These are phyloP conservation scores for Geosmithia morbida DNA, from an alignment of 2,329 filamentous ascomycete species.

Conservation along the genomic window DNA sequence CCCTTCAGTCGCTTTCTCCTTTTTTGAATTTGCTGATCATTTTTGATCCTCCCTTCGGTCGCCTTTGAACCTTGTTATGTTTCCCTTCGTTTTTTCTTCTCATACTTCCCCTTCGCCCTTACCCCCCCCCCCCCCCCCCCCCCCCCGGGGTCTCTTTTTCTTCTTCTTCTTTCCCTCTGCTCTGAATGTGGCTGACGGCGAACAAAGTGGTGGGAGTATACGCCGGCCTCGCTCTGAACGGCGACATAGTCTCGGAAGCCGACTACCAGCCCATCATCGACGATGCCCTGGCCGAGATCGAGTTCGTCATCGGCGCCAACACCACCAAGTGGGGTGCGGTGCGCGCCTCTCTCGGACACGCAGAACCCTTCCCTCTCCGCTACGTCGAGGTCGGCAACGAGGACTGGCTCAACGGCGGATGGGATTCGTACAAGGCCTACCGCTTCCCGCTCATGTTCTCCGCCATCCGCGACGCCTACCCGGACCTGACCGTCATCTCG, in stretches of 20 bases:
- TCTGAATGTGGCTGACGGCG: no score
- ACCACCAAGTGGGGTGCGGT: conserved; percentile 40
- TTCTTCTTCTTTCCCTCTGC: neutral
- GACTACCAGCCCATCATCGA: conserved; percentile 42
- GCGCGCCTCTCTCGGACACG: conserved; percentile 44
- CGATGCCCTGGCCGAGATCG: conserved; percentile 46
- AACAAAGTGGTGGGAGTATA: conserved; percentile 37
- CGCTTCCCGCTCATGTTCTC: conserved; percentile 45
- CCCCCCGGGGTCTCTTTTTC: neutral
- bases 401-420: conserved; percentile 42
- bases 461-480: conserved; percentile 40
- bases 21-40: no score
- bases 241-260: conserved; percentile 31
- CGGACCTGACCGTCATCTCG: conserved; percentile 40
- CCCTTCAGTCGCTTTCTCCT: neutral
- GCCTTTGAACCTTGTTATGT: no score
- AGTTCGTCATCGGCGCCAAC: conserved; percentile 42
- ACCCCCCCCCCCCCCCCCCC: neutral
- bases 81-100: no score
- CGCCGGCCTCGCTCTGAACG: conserved; percentile 39
- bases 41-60: neutral
- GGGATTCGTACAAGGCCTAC: conserved; percentile 34
- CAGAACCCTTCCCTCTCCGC: conserved; percentile 43
- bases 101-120: no score
- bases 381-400: conserved; percentile 58